Percentiles rank a stretch among this genome's conserved stretches.
These are phyloP conservation scores for Thymus quinquecostatus DNA, from an alignment of 257 asterid species.

Conservation along the genomic window DNA sequence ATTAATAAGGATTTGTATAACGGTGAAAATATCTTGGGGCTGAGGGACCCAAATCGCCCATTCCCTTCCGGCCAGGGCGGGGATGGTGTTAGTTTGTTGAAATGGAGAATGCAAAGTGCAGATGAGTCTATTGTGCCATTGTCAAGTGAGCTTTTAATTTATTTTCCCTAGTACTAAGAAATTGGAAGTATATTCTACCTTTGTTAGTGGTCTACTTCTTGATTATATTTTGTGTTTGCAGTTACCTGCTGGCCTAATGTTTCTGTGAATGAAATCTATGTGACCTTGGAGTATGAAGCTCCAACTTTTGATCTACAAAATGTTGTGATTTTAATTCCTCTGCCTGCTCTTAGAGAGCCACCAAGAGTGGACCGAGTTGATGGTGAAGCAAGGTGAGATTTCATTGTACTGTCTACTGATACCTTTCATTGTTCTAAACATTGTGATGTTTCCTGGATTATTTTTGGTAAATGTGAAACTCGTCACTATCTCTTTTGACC, in stretches of 20 bases:
- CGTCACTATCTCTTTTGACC: not conserved
- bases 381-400: conserved; percentile 87
- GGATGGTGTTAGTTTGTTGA: conserved; percentile 81
- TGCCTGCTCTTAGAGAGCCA: conserved; percentile 89
- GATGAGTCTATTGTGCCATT: conserved; percentile 88
- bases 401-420: conserved; percentile 12
- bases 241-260: conserved; percentile 98
- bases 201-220: conserved; percentile 21
- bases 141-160: conserved; percentile 64
- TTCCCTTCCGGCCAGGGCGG: conserved; percentile 82
- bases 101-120: conserved; percentile 93
- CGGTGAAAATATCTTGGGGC: conserved; percentile 80
- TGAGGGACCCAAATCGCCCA: conserved; percentile 77
- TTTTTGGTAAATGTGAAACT: not conserved
- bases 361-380: conserved; percentile 84
- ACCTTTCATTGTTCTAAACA: not conserved
- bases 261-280: conserved; percentile 87
- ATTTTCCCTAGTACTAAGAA: not conserved
- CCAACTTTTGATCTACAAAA: conserved; percentile 77
- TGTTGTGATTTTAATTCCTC: conserved; percentile 91
- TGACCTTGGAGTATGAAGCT: conserved; percentile 91
- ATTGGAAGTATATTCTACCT: not conserved
- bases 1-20: conserved; percentile 82
- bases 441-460: not conserved
- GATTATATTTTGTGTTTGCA: conserved; percentile 38